Evolutionary conservation across 2,329 filamentous ascomycete genomes (phyloP), one percentile per base, ranked within the genome.

Genomic region (Aspergillus sclerotialis): DNA sequence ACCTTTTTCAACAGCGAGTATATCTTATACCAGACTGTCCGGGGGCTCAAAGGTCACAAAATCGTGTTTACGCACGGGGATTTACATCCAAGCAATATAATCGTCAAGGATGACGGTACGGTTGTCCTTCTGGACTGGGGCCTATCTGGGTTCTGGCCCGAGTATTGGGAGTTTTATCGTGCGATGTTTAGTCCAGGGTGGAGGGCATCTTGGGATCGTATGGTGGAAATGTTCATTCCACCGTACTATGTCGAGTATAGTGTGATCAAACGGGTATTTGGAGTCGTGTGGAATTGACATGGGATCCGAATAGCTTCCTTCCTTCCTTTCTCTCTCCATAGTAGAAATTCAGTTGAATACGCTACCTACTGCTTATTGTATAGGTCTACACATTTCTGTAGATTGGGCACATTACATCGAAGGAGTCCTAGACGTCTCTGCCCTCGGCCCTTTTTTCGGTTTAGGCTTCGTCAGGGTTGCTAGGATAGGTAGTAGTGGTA

Each of bases 41-140:
- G 47, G 25, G 32, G 19, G 11, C 34, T 49, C 11, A 45, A 38
- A 28, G 36, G 36, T 4, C 38, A 48, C 15, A 35, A 36, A 13
- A 50, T 48, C 23, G 37, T 50, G 8, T 50, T 54, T 41, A 49
- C 47, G 6, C 51, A 50, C 32, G 41, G 41, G 6, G 48, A 52
- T 29, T 26, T 57, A 21, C 42, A 48, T 14, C 40, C 46, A 6
- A 43, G 43, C 11, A 56, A 56, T 28, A 45, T 56, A 4, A 28
- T 56, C 10, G 44, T 55, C 17, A 31, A 35, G n/a, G 23, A 30
- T 8, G 44, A 47, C 18, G 40, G 39, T 10, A 49, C 46, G 7
- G 41, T 49, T 6, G 50, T 48, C 4, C 36, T 56, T 19, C 28
- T 54, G 11, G 51, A 56, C 32, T 52, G 52, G 40, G 48, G 47